phyloP scores from a whole-genome alignment of 192 early-diverging fungal species.

The Coemansia sp. region DNA sequence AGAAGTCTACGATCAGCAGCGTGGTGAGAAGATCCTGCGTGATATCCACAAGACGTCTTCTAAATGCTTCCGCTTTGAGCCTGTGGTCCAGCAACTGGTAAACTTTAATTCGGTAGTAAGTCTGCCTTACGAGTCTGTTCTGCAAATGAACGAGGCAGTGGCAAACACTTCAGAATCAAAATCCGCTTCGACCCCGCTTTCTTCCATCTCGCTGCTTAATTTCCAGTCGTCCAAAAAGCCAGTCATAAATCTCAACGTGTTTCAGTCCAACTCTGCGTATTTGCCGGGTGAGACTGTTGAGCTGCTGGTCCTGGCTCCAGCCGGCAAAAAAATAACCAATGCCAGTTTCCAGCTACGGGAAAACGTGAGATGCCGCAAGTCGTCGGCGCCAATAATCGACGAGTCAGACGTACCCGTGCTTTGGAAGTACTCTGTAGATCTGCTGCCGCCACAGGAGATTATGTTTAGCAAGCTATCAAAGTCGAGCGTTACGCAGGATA shows the following conservation, averaged over 20 bases:
- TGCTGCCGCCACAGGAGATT: conserved; percentile 29
- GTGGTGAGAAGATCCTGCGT: conserved; percentile 31
- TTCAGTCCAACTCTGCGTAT: conserved; percentile 41
- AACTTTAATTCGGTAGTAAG: conserved; percentile 17
- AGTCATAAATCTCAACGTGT: conserved; percentile 43
- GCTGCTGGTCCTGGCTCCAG: conserved; percentile 42
- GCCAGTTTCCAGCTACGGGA: conserved; percentile 46
- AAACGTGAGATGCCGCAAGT: conserved; percentile 51
- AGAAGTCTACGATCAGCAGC: conserved; percentile 30
- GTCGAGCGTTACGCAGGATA: conserved; percentile 37
- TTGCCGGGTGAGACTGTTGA: conserved; percentile 49
- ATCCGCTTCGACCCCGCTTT: conserved; percentile 2
- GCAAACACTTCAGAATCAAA: conserved; percentile 3
- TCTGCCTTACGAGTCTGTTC: conserved; percentile 31
- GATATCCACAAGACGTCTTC: conserved; percentile 41
- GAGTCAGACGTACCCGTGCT: conserved; percentile 52
- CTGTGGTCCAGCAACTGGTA: conserved; percentile 40
- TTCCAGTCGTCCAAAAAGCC: conserved; percentile 31
- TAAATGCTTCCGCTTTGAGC: conserved; percentile 46
- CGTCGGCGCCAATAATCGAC: conserved; percentile 53
- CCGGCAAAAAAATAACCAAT: conserved; percentile 37
- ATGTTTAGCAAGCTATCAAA: conserved; percentile 46
- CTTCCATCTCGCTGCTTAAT: conserved; percentile 20
- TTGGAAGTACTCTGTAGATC: conserved; percentile 49
- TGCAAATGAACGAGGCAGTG: conserved; percentile 38